Evolutionary conservation across 805 yeast genomes (phyloP), one percentile per base, ranked within the genome.

Genomic region (Wickerhamiella nectarea): DNA sequence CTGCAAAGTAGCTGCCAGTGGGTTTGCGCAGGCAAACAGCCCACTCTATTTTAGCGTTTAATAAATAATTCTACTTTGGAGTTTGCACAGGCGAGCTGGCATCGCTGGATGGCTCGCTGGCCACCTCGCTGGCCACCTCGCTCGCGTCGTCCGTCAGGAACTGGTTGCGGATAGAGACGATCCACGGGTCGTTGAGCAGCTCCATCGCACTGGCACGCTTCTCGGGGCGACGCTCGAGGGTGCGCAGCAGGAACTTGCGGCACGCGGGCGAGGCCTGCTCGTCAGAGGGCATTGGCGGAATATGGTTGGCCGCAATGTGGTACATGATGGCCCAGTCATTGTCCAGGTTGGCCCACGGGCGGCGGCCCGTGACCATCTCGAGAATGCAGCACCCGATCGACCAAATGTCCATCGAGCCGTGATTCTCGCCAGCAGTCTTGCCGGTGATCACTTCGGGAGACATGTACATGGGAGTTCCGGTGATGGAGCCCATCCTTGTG

Each of bases 401-500:
- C 98, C 98, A 91, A 26, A 91, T 82, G 63, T 91, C 98, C 46
- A 68, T 72, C 3, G 78, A 75, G 2, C 87, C 87, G 50, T 70
- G 73, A n/a, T 47, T 48, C 24, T 44, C 49, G 10, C 53, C 53
- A 1, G 71, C 57, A 1, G 70, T 61, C 5, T 73, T 68, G 2
- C 96, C 96, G 1, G 91, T 83, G 46, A 91, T 84, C 0, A 84
- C 82, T 56, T 91, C 98, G 0, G 98, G 98, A 0, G 97, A 85
- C 97, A 91, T 89, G 63, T 91, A 91, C 96, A 89, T 91, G 12
- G 97, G 97, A 0, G 98, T 91, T 33, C 98, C 98, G 2, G 94
- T 78, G 68, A 81, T 70, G 9, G 52, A 45, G 35, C 50, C 56
- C 3, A 47, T 26, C 8, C 44, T 41, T 1, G 55, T 49, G 36